These are phyloP conservation scores for Globisporangium acanthophoron DNA, from an alignment of 352 stramenopile genomes.

Conservation along the genomic window DNA sequence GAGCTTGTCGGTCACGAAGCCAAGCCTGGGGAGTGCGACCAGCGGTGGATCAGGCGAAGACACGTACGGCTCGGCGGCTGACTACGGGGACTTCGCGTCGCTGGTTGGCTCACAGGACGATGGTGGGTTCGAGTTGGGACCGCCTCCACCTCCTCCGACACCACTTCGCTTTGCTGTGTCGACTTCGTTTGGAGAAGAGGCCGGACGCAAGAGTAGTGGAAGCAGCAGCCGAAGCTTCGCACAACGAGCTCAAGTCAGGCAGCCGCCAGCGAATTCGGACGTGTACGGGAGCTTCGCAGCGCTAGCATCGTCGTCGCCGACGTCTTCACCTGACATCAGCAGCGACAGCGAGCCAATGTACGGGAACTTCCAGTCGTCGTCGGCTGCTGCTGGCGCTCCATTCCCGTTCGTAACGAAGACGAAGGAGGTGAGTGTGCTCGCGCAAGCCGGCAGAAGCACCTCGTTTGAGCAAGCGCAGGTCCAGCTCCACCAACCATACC, in stretches of 20 bases:
- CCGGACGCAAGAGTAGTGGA: constrained; percentile 1
- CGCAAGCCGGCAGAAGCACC: background rate
- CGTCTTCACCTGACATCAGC: background rate
- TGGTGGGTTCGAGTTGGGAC: constrained; percentile 16
- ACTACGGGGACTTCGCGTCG: constrained; percentile 45
- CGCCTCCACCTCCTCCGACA: constrained; percentile 14
- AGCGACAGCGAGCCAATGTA: constrained; percentile 5
- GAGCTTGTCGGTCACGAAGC: constrained; percentile 10
- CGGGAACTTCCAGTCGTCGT: constrained; percentile 16
- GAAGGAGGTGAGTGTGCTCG: constrained; percentile 1
- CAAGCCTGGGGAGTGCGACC: background rate
- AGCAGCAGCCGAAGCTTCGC: background rate
- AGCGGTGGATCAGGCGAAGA: background rate
- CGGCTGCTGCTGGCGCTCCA: background rate
- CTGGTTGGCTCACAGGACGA: constrained; percentile 7
- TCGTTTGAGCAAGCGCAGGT: background rate
- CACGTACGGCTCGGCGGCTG: background rate
- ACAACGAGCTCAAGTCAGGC: background rate
- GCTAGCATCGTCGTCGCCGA: constrained; percentile 13
- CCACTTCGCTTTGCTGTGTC: constrained; percentile 1
- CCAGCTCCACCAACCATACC: background rate
- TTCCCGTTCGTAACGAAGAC: constrained; percentile 1
- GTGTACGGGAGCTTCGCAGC: constrained; percentile 35
- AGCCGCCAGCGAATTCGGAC: constrained; percentile 3
- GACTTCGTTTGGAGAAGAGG: background rate